Evolutionary conservation across 345 rosid species (phyloP).

Genomic region (Excoecaria agallocha): DNA sequence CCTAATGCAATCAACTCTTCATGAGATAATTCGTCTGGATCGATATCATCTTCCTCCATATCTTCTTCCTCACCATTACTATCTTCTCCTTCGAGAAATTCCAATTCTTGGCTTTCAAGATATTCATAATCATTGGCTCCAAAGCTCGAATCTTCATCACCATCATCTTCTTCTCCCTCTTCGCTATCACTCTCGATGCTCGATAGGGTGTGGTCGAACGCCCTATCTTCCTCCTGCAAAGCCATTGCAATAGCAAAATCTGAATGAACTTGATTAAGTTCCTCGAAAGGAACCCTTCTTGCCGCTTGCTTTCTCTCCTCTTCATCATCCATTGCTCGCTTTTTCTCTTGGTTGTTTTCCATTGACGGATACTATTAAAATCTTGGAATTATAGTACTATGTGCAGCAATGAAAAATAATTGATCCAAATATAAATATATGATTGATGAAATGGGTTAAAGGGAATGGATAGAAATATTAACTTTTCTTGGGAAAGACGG

Average conservation of each 20-base stretch:
- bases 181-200: constrained; percentile 42
- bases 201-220: constrained; percentile 15
- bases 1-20: constrained; percentile 71
- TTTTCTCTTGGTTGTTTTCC: constrained; percentile 17
- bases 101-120: constrained; percentile 44
- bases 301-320: constrained; percentile 31
- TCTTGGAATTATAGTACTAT: background rate
- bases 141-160: constrained; percentile 15
- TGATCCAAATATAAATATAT: background rate
- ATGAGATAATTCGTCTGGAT: constrained; percentile 62
- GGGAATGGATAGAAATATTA: no score
- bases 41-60: constrained; percentile 53
- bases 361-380: constrained; percentile 1
- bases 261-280: constrained; percentile 34
- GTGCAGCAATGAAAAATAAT: background rate
- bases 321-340: constrained; percentile 20
- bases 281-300: constrained; percentile 23
- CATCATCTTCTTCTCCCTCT: constrained; percentile 6
- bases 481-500: constrained; percentile 32
- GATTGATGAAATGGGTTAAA: background rate
- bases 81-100: constrained; percentile 47
- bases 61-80: constrained; percentile 33
- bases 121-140: constrained; percentile 39
- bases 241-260: constrained; percentile 42
- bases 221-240: constrained; percentile 37